Evolutionary conservation across 352 stramenopile genomes (phyloP).

Genomic region (Thalassiosira livingstoniorum): DNA sequence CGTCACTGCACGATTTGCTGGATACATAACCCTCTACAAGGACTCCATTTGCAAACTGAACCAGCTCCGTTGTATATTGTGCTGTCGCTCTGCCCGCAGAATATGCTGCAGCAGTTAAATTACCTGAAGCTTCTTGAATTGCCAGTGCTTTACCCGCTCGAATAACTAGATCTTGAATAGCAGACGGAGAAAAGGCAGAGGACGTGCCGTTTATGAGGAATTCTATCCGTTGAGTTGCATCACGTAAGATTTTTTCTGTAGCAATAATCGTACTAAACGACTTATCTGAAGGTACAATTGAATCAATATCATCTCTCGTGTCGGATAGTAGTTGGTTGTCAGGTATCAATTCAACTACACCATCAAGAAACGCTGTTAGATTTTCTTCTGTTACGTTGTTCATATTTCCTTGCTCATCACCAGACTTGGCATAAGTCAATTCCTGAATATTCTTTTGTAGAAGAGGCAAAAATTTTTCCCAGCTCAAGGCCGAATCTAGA

Average conservation of each 20-base stretch:
- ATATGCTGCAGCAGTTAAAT: constrained; percentile 64
- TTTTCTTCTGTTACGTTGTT: background rate
- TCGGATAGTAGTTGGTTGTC: constrained; percentile 17
- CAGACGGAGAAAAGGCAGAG: constrained; percentile 48
- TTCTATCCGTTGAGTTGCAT: constrained; percentile 70
- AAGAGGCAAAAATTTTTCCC: constrained; percentile 49
- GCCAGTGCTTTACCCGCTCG: constrained; percentile 53
- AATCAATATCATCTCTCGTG: constrained; percentile 16
- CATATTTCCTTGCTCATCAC: constrained; percentile 32
- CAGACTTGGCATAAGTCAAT: constrained; percentile 30
- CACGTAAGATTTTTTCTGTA: constrained; percentile 59
- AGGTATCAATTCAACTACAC: constrained; percentile 45
- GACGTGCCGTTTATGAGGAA: constrained; percentile 58
- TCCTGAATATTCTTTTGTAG: constrained; percentile 52
- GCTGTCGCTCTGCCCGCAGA: constrained; percentile 66
- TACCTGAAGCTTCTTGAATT: constrained; percentile 57
- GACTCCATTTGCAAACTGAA: constrained; percentile 74
- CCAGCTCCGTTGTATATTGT: constrained; percentile 72
- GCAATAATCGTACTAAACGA: constrained; percentile 8
- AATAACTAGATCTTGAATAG: constrained; percentile 60
- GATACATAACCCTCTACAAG: constrained; percentile 66
- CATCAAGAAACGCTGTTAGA: constrained; percentile 41
- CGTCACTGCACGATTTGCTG: too few species aligned
- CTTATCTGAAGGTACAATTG: constrained; percentile 8
- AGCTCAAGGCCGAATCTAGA: constrained; percentile 51